Evolutionary conservation across 2,329 filamentous ascomycete genomes (phyloP), one percentile per base, ranked within the genome.

Genomic region (Corniculantispora saksenae): DNA sequence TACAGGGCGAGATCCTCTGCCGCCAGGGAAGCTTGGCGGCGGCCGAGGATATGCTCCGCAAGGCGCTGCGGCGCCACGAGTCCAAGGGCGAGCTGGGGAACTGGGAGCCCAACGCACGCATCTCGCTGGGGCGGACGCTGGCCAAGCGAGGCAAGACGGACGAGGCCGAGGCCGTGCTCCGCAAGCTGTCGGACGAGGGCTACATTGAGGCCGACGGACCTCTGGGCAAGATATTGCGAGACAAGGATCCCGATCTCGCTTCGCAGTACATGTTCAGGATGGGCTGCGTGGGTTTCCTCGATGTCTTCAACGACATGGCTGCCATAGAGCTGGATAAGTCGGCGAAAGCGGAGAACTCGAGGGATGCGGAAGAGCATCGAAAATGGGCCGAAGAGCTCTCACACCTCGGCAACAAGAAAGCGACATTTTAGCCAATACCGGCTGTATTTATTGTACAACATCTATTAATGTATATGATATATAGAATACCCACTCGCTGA

Each of bases 341-440:
- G 53, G 59, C 66, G 4, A 61, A 67, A 12, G 62, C 71, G 27
- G 62, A 64, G 10, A 63, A 66, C 43, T 58, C 63, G 23, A 65
- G 57, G 43, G 53, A 63, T 5, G 69, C 59, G 43, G 69, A 67
- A 38, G 69, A 76, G 2, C 66, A 69, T 17, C 57, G 67, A 23
- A 69, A 68, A 7, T 78, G 75, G 76, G 76, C 74, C 13, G 67
- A 72, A 69, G 76, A 78, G 67, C 78, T 75, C 72, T 70, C 73
- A n/a, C 71, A 71, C 21, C 62, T 78, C 47, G 75, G 72, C 3
- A 70, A 77, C 56, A 47, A 56, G 3, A 68, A 64, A 13, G 69
- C 56, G 15, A 67, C 67, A 54, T 69, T 70, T 50, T 77, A 59
- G 67, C 19, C 17, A 67, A 68, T 75, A 71, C 67, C 74, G 76